Evolutionary conservation across 257 asterid genomes (phyloP), one percentile per base, ranked within the genome.

Genomic region (Solanum rostratum): DNA sequence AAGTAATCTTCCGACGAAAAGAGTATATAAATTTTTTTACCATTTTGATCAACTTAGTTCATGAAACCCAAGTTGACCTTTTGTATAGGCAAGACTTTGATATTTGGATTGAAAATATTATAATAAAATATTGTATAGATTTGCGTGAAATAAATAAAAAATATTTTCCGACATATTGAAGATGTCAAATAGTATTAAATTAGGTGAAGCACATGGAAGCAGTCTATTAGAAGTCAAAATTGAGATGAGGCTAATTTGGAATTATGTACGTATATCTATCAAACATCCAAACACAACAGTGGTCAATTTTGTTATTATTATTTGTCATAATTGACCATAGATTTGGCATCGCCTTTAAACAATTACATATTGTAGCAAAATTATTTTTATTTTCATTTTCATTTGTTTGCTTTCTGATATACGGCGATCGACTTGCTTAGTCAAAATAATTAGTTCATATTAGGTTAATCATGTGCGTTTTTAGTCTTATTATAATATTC

Each of bases 141-240:
- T 76, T 16, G 63, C 0, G 46, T 50, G 82, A 78, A 76, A 49
- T 10, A 50, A 46, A 70, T 33, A 19, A 4, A 69, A 60, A 70
- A 50, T 19, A 50, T 27, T 18, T 27, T 10, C 6, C 11, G 60
- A 29, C 7, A 41, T 62, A 76, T 24, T 63, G 79, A 82, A 82
- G 78, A 82, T 82, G 84, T 82, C 84, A 82, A 81, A 82, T 82
- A 82, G 7, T 82, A 82, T 82, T 62, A 62, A 62, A 82, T 59
- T 82, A 82, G 62, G 84, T 45, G 74, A 82, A 82, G 62, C 84
- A 82, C 84, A 62, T 82, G 78, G 76, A 82, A 22, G 29, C 11
- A 78, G 24, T 50, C 39, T 5, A 15, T 19, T 53, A 15, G 33
- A 29, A 5, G 46, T 50, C 63, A 50, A 50, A 78, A 10, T 62